A percentile compares a stretch with the other conserved stretches of the same genome.
phyloP scores from a whole-genome alignment of 2,329 filamentous ascomycete genomes.

The Ambrosiella beaveri region DNA sequence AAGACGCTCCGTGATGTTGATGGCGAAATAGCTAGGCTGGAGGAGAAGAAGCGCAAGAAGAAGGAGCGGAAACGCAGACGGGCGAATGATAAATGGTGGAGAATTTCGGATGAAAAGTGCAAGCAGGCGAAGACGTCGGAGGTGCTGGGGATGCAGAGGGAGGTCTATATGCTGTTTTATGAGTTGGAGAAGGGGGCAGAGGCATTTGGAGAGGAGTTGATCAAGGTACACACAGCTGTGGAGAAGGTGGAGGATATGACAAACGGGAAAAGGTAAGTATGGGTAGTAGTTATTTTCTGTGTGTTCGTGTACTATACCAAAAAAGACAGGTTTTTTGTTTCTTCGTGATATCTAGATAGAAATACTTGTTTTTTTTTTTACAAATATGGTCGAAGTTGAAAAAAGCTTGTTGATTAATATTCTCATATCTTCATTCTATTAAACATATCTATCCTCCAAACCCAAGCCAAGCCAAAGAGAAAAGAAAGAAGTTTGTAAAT shows the following conservation, averaged over 20 bases:
- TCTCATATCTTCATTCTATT: no score
- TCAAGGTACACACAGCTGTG: not conserved
- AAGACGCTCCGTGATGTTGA: not conserved
- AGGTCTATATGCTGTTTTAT: slow-evolving; percentile 94
- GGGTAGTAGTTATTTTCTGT: no score
- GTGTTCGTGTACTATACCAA: no score
- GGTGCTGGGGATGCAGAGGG: slow-evolving; percentile 80
- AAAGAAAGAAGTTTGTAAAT: no score
- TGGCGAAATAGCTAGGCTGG: not conserved
- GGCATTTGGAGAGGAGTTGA: not conserved
- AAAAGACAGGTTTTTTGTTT: no score
- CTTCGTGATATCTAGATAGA: no score
- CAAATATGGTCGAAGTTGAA: no score
- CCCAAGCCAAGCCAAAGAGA: no score
- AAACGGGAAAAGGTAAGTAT: not conserved
- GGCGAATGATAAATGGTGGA: slow-evolving; percentile 74
- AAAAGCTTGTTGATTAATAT: no score
- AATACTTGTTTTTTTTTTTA: no score
- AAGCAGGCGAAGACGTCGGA: slow-evolving; percentile 87
- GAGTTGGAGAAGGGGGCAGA: slow-evolving; percentile 45
- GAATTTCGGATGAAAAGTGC: slow-evolving; percentile 92
- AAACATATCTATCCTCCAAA: no score
- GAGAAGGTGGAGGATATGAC: not conserved
- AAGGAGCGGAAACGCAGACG: slow-evolving; percentile 20
- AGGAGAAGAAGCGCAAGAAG: not conserved